These are phyloP conservation scores for Crepidotus sp. DNA, from an alignment of 1,284 basidiomycete genomes.

Conservation along the genomic window DNA sequence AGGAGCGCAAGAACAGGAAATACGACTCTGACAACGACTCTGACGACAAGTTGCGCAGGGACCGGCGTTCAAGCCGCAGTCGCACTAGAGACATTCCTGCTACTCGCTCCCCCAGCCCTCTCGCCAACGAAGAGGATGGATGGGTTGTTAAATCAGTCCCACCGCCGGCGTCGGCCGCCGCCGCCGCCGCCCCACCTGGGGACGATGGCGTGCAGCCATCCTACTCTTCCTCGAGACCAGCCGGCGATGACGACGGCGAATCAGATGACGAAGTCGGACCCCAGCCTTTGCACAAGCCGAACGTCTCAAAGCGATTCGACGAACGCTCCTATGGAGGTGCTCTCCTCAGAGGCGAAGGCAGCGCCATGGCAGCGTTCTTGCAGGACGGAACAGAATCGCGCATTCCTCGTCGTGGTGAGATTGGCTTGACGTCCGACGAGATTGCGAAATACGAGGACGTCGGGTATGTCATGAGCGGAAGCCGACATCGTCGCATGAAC, in stretches of 20 bases:
- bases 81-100: conserved; percentile 5
- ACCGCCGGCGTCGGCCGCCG: conserved; percentile 19
- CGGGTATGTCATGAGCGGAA: conserved; percentile 99
- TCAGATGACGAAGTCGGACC: conserved; percentile 55
- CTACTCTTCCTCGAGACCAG: conserved; percentile 17
- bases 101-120: conserved; percentile 6
- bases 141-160: conserved; percentile 61
- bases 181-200: conserved; percentile 12
- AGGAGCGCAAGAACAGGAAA: conserved; percentile 34
- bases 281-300: conserved; percentile 41
- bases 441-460: conserved; percentile 83
- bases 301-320: conserved; percentile 45
- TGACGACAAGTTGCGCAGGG: conserved; percentile 5
- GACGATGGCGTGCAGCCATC: not conserved
- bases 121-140: conserved; percentile 25
- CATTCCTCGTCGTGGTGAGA: conserved; percentile 97
- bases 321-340: conserved; percentile 79
- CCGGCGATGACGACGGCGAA: conserved; percentile 28
- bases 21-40: conserved; percentile 12
- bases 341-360: conserved; percentile 88
- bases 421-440: conserved; percentile 80
- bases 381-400: conserved; percentile 80
- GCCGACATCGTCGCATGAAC: conserved; percentile 89
- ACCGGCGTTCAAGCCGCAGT: conserved; percentile 5
- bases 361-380: conserved; percentile 94